phyloP scores from a whole-genome alignment of 2,329 filamentous ascomycete genomes.

The Aspergillus arachidicola region DNA sequence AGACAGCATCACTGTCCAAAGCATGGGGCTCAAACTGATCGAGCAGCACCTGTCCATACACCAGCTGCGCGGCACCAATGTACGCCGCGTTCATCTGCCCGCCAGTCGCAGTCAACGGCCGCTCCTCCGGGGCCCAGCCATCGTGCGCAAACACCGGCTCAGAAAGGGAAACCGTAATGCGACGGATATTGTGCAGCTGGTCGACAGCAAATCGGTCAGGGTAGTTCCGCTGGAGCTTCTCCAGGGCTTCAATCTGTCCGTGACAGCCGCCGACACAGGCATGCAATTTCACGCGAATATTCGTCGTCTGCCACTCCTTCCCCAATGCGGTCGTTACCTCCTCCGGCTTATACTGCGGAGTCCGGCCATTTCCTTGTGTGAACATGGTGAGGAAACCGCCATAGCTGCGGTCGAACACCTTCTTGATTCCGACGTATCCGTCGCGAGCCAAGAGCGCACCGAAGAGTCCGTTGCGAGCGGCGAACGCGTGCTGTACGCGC shows the following conservation, averaged over 20 bases:
- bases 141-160: neutral
- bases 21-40: neutral
- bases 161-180: neutral
- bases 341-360: neutral
- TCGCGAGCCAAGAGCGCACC: slow-evolving; percentile 40
- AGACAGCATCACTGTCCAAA: neutral
- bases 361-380: neutral
- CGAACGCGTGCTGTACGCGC: slow-evolving; percentile 52
- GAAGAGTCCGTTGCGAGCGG: slow-evolving; percentile 47
- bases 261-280: neutral
- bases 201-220: neutral
- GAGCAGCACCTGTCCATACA: neutral
- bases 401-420: neutral
- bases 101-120: neutral
- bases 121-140: neutral
- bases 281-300: neutral
- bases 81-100: neutral
- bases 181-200: neutral
- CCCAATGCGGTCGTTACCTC: neutral
- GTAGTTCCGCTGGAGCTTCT: neutral
- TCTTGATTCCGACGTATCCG: slow-evolving; percentile 45
- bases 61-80: neutral
- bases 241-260: neutral
- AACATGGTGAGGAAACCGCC: neutral
- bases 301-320: neutral